A percentile compares a stretch with the other conserved stretches of the same genome.
phyloP scores from a whole-genome alignment of 345 rosid species.

The Diplotaxis tenuifolia region DNA sequence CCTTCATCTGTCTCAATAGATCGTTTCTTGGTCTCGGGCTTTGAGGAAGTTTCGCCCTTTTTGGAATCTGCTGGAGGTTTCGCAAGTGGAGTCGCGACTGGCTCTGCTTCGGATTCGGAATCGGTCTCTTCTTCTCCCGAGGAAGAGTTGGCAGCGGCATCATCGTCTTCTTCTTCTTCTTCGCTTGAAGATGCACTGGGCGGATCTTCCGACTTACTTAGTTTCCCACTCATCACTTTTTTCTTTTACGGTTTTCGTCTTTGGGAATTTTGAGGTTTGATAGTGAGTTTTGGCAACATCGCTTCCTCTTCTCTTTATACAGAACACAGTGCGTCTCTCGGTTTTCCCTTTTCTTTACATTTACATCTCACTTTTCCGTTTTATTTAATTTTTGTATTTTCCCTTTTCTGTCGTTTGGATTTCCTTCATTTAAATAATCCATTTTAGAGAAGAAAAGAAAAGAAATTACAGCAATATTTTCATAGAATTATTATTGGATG shows the following conservation, averaged over 20 bases:
- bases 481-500: not conserved
- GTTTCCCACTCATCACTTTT: not conserved
- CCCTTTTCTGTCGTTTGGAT: not conserved
- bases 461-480: not conserved
- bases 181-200: not conserved
- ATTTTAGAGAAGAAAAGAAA: not conserved
- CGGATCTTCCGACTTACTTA: not conserved
- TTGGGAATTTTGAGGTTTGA: not conserved
- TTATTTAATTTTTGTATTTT: not conserved
- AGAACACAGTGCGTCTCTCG: not conserved
- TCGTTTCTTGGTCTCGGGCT: constrained; percentile 8
- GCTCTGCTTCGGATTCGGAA: constrained; percentile 29
- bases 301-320: not conserved
- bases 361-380: not conserved
- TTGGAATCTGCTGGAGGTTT: not conserved
- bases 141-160: not conserved
- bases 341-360: constrained; percentile 12
- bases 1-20: not conserved
- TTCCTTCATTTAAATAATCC: not conserved
- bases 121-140: constrained; percentile 27
- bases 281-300: not conserved
- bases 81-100: not conserved
- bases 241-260: not conserved
- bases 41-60: not conserved
- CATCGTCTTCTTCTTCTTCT: not conserved